phyloP scores from a whole-genome alignment of 495 filamentous ascomycete species.

The Pyrenopolyporus hunteri region DNA sequence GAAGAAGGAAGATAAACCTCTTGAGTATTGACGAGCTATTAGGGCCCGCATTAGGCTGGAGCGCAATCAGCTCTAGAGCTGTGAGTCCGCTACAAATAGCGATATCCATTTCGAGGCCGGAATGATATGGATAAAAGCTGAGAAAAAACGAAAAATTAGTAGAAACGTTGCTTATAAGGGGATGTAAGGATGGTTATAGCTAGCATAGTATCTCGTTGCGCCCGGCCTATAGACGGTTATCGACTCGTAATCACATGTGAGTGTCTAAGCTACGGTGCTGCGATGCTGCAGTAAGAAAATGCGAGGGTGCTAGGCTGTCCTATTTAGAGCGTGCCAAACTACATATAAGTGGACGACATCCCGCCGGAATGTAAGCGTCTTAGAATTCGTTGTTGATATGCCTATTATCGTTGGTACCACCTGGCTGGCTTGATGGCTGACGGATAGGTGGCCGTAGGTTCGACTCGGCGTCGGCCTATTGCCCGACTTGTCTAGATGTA shows the following conservation, averaged over 20 bases:
- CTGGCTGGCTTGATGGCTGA: no score
- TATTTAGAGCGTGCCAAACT: neutral
- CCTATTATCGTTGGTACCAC: no score
- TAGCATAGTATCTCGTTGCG: neutral
- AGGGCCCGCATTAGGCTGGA: constrained; percentile 2
- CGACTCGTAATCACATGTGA: neutral
- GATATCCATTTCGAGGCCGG: constrained; percentile 14
- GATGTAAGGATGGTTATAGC: neutral
- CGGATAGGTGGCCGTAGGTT: no score
- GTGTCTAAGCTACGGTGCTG: neutral
- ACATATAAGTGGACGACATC: neutral
- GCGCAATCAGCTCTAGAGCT: constrained; percentile 13
- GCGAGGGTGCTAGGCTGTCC: neutral
- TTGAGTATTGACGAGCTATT: neutral
- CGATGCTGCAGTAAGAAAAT: constrained; percentile 6
- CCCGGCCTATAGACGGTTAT: neutral
- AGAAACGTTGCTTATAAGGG: neutral
- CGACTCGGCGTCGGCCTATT: no score
- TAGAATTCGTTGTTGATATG: no score
- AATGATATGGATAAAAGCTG: neutral
- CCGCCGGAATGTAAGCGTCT: neutral
- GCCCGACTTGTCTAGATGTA: no score
- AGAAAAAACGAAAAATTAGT: neutral
- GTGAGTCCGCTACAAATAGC: constrained; percentile 9
- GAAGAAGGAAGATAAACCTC: constrained; percentile 10